Conservation (phyloP, 106 monocot genomes). For the Platanthera guangdongensis region DNA sequence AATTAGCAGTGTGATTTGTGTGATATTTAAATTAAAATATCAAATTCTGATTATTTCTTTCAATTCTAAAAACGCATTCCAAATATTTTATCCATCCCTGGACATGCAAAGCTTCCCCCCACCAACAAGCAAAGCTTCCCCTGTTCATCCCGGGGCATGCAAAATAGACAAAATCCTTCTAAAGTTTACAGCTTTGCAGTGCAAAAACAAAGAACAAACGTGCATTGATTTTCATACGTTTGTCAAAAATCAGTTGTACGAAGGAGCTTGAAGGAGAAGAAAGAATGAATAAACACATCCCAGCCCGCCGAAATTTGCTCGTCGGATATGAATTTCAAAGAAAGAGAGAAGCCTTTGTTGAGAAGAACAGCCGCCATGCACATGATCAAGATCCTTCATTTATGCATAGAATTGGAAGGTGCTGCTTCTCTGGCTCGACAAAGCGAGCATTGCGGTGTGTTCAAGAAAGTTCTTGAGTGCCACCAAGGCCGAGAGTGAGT, state of each 20-base stretch:
- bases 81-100: too few relatives aligned
- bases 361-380: background rate
- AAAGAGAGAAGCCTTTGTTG: background rate
- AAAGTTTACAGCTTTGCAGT: background rate
- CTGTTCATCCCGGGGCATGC: too few relatives aligned
- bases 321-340: background rate
- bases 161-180: background rate
- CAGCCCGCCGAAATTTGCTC: background rate
- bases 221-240: background rate
- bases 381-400: constrained; percentile 17
- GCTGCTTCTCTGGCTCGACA: constrained; percentile 77
- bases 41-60: too few relatives aligned
- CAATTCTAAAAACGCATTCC: too few relatives aligned
- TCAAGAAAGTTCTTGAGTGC: constrained; percentile 78
- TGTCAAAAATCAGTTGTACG: background rate
- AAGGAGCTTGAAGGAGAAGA: background rate
- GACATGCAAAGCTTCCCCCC: too few relatives aligned
- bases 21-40: too few relatives aligned
- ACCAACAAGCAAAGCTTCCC: too few relatives aligned
- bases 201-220: background rate
- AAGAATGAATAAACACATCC: background rate
- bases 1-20: too few relatives aligned
- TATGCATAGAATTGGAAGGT: constrained; percentile 47
- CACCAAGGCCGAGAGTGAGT: constrained; percentile 83
- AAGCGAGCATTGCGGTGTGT: constrained; percentile 86